Evolutionary conservation across 768 basidiomycete species (phyloP).

Genomic region (Hortiboletus flavorubellus): DNA sequence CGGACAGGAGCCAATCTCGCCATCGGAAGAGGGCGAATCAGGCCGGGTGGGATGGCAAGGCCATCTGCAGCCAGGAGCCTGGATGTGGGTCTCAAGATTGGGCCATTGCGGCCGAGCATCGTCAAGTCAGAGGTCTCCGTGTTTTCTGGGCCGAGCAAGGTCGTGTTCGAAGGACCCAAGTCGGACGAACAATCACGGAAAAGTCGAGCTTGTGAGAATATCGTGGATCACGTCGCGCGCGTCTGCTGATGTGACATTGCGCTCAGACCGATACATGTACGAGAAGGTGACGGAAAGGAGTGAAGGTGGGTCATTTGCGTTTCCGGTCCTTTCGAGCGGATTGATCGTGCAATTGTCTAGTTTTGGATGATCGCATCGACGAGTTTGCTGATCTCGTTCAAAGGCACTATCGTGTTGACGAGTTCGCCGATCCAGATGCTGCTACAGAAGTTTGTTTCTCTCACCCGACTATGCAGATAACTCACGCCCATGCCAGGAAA

Average conservation of each 20-base stretch:
- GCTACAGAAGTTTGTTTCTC: conserved; percentile 45
- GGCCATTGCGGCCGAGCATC: conserved; percentile 1
- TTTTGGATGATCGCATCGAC: conserved; percentile 84
- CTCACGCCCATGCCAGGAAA: conserved; percentile 42
- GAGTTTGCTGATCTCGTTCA: conserved; percentile 74
- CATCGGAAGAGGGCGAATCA: conserved; percentile 14
- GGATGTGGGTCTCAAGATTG: conserved; percentile 14
- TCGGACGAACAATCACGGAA: conserved; percentile 33
- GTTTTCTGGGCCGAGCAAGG: conserved; percentile 26
- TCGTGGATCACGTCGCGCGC: not conserved
- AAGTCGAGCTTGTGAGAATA: conserved; percentile 54
- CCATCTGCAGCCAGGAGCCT: conserved; percentile 1
- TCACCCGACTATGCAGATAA: not conserved
- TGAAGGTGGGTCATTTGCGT: conserved; percentile 50
- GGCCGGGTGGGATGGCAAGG: not conserved
- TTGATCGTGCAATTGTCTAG: conserved; percentile 36
- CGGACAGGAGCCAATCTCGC: conserved; percentile 14
- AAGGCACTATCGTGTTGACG: conserved; percentile 63
- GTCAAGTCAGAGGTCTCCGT: conserved; percentile 18
- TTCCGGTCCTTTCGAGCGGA: not conserved
- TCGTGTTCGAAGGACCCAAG: conserved; percentile 31
- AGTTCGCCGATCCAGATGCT: conserved; percentile 74
- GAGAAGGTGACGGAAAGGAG: conserved; percentile 85
- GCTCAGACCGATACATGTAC: conserved; percentile 86
- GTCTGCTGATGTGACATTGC: not conserved